phyloP scores from a whole-genome alignment of 257 asterid genomes.

The Catharanthus roseus region DNA sequence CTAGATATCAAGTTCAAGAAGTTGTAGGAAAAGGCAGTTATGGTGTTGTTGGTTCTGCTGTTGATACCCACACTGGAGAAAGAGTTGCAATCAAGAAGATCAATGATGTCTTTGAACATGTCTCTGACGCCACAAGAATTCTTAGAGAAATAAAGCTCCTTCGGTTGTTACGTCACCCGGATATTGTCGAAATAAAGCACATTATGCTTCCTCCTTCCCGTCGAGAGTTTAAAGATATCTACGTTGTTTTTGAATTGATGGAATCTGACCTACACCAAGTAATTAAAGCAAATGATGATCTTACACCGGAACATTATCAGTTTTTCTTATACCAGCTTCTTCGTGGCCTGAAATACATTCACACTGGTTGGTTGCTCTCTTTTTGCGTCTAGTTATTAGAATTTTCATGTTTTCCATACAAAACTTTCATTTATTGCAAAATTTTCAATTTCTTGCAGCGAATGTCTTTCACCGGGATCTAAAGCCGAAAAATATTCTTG shows the following conservation, averaged over 20 bases:
- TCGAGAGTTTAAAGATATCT: conserved; percentile 85
- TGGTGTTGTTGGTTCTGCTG: conserved; percentile 89
- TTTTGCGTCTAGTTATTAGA: conserved; percentile 4
- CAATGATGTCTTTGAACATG: conserved; percentile 93
- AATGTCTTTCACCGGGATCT: conserved; percentile 92
- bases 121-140: conserved; percentile 91
- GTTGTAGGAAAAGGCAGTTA: conserved; percentile 96
- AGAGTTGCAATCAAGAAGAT: conserved; percentile 93
- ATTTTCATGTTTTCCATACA: neutral
- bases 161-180: conserved; percentile 86
- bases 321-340: conserved; percentile 89
- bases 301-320: conserved; percentile 88
- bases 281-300: conserved; percentile 86
- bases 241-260: conserved; percentile 90
- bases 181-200: conserved; percentile 88
- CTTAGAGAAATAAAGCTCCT: conserved; percentile 95
- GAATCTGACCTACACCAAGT: conserved; percentile 99
- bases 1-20: conserved; percentile 91
- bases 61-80: conserved; percentile 85
- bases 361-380: conserved; percentile 49
- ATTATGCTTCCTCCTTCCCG: conserved; percentile 97
- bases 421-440: neutral
- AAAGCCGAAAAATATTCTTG: conserved; percentile 95
- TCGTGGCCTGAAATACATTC: conserved; percentile 84
- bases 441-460: conserved; percentile 38